Base-by-base conservation (phyloP, 345 rosid genomes). In the Camelina hispida region DNA sequence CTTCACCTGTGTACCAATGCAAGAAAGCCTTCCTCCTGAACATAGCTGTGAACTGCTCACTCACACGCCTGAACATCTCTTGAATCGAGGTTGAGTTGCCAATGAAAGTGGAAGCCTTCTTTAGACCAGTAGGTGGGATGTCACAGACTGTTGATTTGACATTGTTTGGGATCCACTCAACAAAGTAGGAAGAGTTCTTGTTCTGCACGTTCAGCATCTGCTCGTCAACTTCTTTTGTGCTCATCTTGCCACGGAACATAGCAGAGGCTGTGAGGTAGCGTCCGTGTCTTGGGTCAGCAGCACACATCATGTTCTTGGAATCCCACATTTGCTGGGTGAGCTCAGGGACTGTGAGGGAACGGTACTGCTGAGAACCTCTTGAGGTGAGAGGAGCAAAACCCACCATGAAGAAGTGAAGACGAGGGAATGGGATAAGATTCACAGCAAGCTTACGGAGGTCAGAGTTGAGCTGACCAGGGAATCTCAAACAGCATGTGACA, bases 251-350 rank as follows among this genome's bases (percentile, higher is more conserved):
- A 7, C 93, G 75, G 84, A 90, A 90, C 91, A 93, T 85, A 7
- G 96, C 96, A 1, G 97, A 90, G 73, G 96, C 97, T 0, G 97
- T 92, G 42, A 92, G 82, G 83, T 92, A 92, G 18, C 96, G 74
- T 0, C 97, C 96, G 22, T 92, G 97, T 50, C 97, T 81, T 0
- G 96, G 97, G 78, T 90, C 96, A 7, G 96, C 97, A 2, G 96
- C 93, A 16, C 97, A 92, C 91, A 87, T 87, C 93, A 88, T 87
- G 84, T 85, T 90, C 75, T 87, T 87, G 16, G 96, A 75, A 48
- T 90, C 96, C 96, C 93, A 90, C 96, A 88, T 90, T 78, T 90
- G 93, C 42, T 88, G 96, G 22, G 96, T 90, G 47, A 90, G 88
- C 63, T 90, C 96, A 4, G 96, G 96, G 79, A 90, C 87, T 7